Evolutionary conservation across 345 rosid genomes (phyloP), one percentile per base, ranked within the genome.

Genomic region (Citrus trifoliata): DNA sequence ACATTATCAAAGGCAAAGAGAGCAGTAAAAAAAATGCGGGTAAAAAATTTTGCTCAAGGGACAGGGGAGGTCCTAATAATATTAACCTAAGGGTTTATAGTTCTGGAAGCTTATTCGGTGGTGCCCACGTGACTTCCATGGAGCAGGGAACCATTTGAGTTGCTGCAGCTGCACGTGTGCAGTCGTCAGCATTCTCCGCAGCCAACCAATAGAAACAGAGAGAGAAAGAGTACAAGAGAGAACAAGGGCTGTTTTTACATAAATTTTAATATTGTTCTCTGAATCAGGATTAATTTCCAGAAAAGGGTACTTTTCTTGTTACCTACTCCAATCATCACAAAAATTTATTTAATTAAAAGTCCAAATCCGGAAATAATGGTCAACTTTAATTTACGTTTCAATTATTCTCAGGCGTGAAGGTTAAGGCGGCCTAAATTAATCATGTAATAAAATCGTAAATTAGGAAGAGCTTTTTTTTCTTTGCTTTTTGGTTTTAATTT

Each of bases 181-280:
- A 30, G 68, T 77, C 79, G 79, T 55, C 30, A 79, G 13, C 84
- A 86, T 77, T 79, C 74, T 68, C 75, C 19, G 51, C 48, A 46
- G 35, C 22, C 76, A 18, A 58, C 56, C 48, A 33, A 55, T 63
- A 59, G 35, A 67, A 69, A 6, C 10, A 22, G 63, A 64, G 42
- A 56, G 3, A 33, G 10, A 38, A 56, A 56, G 4, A 33, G 10
- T 28, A 21, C n/a, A 35, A 66, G 4, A 4, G 71, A 30, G 27
- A 30, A 51, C 32, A 14, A 21, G 30, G 37, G 59, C 24, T 38
- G 25, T 25, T 8, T 60, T 51, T 9, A 1, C 25, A 0, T 53
- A 0, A 53, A 13, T 3, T 19, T 70, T 13, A 25, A 58, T 58
- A 73, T 7, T 13, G 42, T 24, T 25, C 65, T 6, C 14, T 5